Base-by-base conservation (phyloP, 2,329 filamentous ascomycete genomes). In the Botrytis squamosa region DNA sequence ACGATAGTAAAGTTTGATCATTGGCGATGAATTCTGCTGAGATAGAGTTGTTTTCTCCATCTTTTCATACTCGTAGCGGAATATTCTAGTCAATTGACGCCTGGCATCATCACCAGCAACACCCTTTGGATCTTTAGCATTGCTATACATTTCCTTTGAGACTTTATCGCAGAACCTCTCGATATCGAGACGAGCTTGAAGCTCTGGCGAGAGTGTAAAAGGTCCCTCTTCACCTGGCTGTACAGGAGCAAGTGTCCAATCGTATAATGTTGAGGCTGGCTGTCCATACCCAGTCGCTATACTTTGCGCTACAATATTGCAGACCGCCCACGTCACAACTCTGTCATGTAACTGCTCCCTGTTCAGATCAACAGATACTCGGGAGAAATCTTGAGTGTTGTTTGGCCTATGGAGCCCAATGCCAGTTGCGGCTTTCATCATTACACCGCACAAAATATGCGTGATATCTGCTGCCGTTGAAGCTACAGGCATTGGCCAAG, bases 361-460 rank as follows among this genome's bases (percentile, higher is more conserved):
- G 78, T 92, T 92, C 57, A 95, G 85, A 77, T 94, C 91, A 46
- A 93, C 86, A 2, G 89, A 91, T 42, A 92, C 91, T 68, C 92
- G 86, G 2, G 92, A 94, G 81, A 95, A 96, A 81, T 95, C 93
- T 81, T 95, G 92, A 63, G 92, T 93, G 81, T 95, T 91, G 72
- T 91, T 93, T 20, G 93, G 93, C 66, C 93, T 88, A 79, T 96
- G 93, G 71, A 96, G 85, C 33, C 93, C 93, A 77, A 95, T 94
- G 77, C 93, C 92, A 77, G 93, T 94, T 14, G 93, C 93, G 36
- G 93, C 89, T 83, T 95, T 94, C 89, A 95, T 94, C 92, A 95
- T 94, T 75, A 94, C 89, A 70, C 93, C 93, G 77, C 91, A 91
- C 29, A 95, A 84, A 33, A 81, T 94, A 80, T 95, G 93, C 1